These are phyloP conservation scores for Lachancea dasiensis DNA, from an alignment of 805 yeast species.

Conservation along the genomic window DNA sequence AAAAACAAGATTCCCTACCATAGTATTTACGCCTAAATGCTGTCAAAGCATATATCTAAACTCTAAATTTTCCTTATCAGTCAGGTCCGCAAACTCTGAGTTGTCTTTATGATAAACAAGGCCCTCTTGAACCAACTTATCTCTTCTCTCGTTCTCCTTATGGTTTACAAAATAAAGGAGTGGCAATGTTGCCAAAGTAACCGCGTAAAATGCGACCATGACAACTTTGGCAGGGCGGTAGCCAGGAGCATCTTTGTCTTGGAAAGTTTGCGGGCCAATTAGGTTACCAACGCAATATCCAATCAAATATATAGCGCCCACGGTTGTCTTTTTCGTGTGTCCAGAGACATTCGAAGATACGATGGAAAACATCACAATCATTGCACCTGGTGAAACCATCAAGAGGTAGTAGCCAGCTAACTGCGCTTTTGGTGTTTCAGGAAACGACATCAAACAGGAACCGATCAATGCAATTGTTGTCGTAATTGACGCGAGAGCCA, in stretches of 20 bases:
- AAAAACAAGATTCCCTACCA: too few species aligned
- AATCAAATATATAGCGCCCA: conserved; percentile 49
- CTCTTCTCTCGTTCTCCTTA: conserved; percentile 38
- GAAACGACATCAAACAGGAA: conserved; percentile 38
- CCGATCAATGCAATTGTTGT: conserved; percentile 29
- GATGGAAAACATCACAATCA: conserved; percentile 24
- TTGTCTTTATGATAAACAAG: conserved; percentile 21
- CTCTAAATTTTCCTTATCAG: conserved; percentile 39
- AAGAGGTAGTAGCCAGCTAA: conserved; percentile 34
- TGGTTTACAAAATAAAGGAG: conserved; percentile 24
- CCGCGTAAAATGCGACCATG: conserved; percentile 40
- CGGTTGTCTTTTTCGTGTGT: conserved; percentile 55
- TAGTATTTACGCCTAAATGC: too few species aligned
- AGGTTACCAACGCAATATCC: conserved; percentile 60
- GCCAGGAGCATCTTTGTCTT: conserved; percentile 44
- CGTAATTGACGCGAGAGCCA: conserved; percentile 31
- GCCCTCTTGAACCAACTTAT: conserved; percentile 18
- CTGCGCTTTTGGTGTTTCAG: conserved; percentile 27
- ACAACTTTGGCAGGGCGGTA: conserved; percentile 48
- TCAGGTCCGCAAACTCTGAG: conserved; percentile 40
- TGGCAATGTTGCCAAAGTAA: conserved; percentile 32
- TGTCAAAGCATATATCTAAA: conserved; percentile 31
- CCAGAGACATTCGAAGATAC: conserved; percentile 52
- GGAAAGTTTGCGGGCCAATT: conserved; percentile 65
- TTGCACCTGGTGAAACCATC: conserved; percentile 29